phyloP scores from a whole-genome alignment of 345 rosid genomes.

The Gossypium raimondii region DNA sequence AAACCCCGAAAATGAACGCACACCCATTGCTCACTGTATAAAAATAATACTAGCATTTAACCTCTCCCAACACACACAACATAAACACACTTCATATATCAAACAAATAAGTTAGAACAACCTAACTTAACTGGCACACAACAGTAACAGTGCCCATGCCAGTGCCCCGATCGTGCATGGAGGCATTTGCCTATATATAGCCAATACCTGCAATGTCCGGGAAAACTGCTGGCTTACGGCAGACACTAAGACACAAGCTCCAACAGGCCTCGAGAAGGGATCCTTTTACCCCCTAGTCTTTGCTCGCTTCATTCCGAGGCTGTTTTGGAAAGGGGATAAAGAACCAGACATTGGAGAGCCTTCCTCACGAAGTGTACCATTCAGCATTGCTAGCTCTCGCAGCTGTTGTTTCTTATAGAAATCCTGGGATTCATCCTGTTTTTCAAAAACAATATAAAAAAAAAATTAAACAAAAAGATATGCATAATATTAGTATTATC shows the following conservation, averaged over 20 bases:
- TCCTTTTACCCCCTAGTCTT: slow-evolving; percentile 70
- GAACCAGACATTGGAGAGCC: slow-evolving; percentile 96
- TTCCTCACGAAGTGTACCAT: slow-evolving; percentile 85
- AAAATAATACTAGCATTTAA: slow-evolving; percentile 15
- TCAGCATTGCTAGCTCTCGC: slow-evolving; percentile 90
- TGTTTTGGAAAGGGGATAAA: slow-evolving; percentile 77
- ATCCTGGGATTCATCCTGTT: slow-evolving; percentile 92
- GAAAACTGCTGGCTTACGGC: slow-evolving; percentile 32
- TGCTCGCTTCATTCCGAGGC: slow-evolving; percentile 95
- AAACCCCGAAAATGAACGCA: not conserved
- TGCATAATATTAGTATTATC: not conserved
- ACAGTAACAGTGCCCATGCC: slow-evolving; percentile 19
- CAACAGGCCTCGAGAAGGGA: slow-evolving; percentile 19
- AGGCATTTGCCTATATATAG: slow-evolving; percentile 33
- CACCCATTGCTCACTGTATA: slow-evolving; percentile 5
- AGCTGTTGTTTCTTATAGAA: slow-evolving; percentile 94
- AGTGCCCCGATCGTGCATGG: slow-evolving; percentile 46
- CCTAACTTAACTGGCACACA: slow-evolving; percentile 30
- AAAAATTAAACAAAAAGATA: not conserved
- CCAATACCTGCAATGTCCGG: slow-evolving; percentile 21
- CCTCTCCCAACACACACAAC: slow-evolving; percentile 20
- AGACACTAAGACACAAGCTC: slow-evolving; percentile 29
- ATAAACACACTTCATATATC: slow-evolving; percentile 35
- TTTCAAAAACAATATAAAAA: not conserved
- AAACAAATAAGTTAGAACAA: slow-evolving; percentile 35